These are phyloP conservation scores for Phaffomyces thermotolerans DNA, from an alignment of 805 yeast species.

Conservation along the genomic window DNA sequence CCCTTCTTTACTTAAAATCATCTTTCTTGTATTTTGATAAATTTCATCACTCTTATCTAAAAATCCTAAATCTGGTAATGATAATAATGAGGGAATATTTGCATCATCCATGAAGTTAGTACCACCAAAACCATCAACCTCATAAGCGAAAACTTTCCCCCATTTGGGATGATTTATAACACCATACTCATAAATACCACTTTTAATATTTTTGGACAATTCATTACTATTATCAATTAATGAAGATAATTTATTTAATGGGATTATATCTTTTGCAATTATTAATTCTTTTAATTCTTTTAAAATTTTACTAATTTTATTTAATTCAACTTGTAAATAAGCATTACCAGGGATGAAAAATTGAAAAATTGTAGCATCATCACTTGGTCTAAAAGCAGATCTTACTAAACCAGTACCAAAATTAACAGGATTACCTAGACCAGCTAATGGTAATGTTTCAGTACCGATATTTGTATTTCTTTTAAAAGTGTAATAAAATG, in stretches of 20 bases:
- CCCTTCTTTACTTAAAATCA: slow-evolving; percentile 61
- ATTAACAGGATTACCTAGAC: slow-evolving; percentile 80
- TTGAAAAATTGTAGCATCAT: slow-evolving; percentile 77
- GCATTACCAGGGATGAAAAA: slow-evolving; percentile 84
- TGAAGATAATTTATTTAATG: slow-evolving; percentile 11
- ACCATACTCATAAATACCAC: slow-evolving; percentile 58
- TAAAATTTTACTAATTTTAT: slow-evolving; percentile 27
- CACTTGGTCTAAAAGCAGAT: slow-evolving; percentile 83
- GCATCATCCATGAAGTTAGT: slow-evolving; percentile 81
- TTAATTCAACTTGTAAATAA: slow-evolving; percentile 59
- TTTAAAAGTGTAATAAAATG: slow-evolving; percentile 58
- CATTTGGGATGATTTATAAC: slow-evolving; percentile 57
- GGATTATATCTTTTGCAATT: slow-evolving; percentile 22
- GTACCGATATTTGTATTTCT: slow-evolving; percentile 69
- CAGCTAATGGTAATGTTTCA: slow-evolving; percentile 73
- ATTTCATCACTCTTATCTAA: slow-evolving; percentile 41
- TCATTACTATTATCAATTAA: slow-evolving; percentile 25
- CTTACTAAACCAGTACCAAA: slow-evolving; percentile 63
- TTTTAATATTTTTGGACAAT: slow-evolving; percentile 36
- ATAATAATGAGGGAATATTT: slow-evolving; percentile 72
- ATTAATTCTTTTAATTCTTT: slow-evolving; percentile 9
- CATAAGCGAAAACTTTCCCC: slow-evolving; percentile 82
- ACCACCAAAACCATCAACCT: slow-evolving; percentile 83
- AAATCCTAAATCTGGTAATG: slow-evolving; percentile 77
- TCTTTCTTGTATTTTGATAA: slow-evolving; percentile 71